Conservation (phyloP, 2,329 filamentous ascomycete genomes). For the Fusarium mangiferae region DNA sequence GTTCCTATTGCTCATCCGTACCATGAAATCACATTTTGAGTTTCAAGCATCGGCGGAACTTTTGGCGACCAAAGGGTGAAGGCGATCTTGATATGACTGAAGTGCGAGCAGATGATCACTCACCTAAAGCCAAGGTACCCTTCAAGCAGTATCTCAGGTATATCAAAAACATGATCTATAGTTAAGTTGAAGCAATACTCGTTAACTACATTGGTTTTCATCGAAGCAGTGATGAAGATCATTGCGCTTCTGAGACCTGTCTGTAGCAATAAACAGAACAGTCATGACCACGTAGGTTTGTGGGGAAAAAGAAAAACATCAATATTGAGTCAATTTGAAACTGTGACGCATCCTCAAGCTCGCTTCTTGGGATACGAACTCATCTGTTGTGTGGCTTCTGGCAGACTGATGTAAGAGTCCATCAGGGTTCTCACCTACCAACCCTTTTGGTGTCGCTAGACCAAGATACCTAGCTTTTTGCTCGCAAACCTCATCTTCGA, state of each 20-base stretch:
- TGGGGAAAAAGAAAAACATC: no score
- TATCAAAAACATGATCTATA: no score
- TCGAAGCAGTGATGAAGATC: rapidly evolving
- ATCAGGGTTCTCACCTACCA: not conserved
- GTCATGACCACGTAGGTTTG: not conserved
- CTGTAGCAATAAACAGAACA: not conserved
- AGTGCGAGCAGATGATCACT: rapidly evolving
- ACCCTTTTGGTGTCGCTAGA: constrained; percentile 12
- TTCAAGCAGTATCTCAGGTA: rapidly evolving
- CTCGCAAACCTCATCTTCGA: not conserved
- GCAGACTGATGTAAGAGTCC: not conserved
- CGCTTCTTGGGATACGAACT: not conserved
- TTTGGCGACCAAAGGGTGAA: rapidly evolving
- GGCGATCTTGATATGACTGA: rapidly evolving
- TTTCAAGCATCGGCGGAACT: rapidly evolving
- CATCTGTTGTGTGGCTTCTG: not conserved
- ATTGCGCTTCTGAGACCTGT: not conserved
- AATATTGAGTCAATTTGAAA: not conserved
- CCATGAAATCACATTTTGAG: rapidly evolving
- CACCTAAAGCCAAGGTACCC: rapidly evolving
- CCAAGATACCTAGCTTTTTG: not conserved
- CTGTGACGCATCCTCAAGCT: not conserved
- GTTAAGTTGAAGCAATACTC: not conserved
- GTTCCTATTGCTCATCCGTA: rapidly evolving
- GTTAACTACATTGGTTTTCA: not conserved